These are phyloP conservation scores for Leonotis leonurus DNA, from an alignment of 257 asterid species.

Conservation along the genomic window DNA sequence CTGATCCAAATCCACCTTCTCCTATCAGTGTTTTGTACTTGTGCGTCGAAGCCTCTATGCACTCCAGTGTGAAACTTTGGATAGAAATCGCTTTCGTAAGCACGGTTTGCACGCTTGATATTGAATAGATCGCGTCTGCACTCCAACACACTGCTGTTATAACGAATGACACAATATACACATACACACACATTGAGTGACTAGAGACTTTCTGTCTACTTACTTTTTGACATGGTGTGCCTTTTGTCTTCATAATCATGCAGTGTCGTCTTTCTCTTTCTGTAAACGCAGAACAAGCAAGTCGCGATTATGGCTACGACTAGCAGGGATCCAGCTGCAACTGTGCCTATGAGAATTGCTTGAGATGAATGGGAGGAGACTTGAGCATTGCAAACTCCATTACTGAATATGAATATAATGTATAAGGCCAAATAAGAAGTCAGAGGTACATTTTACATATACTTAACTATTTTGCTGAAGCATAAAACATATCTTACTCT, in stretches of 20 bases:
- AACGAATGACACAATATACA: too few species aligned
- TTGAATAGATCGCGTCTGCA: constrained; percentile 77
- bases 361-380: constrained; percentile 26
- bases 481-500: constrained; percentile 42
- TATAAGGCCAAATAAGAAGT: constrained; percentile 6
- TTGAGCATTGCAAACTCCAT: constrained; percentile 33
- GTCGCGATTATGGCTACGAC: constrained; percentile 24
- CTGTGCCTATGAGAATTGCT: constrained; percentile 38
- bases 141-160: constrained; percentile 3
- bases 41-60: constrained; percentile 54
- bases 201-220: constrained; percentile 12
- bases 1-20: constrained; percentile 91
- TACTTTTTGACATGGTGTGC: constrained; percentile 62
- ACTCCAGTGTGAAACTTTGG: constrained; percentile 46
- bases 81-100: constrained; percentile 42
- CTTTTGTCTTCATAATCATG: constrained; percentile 32
- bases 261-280: constrained; percentile 23
- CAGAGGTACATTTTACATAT: background rate
- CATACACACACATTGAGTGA: too few species aligned
- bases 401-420: constrained; percentile 26
- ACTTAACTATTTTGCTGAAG: background rate
- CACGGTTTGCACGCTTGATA: constrained; percentile 51
- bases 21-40: constrained; percentile 74
- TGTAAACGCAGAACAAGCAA: constrained; percentile 32
- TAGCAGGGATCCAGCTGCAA: constrained; percentile 43